Conservation (phyloP, 1,139 yeast species). For the Zygoascus sp. region DNA sequence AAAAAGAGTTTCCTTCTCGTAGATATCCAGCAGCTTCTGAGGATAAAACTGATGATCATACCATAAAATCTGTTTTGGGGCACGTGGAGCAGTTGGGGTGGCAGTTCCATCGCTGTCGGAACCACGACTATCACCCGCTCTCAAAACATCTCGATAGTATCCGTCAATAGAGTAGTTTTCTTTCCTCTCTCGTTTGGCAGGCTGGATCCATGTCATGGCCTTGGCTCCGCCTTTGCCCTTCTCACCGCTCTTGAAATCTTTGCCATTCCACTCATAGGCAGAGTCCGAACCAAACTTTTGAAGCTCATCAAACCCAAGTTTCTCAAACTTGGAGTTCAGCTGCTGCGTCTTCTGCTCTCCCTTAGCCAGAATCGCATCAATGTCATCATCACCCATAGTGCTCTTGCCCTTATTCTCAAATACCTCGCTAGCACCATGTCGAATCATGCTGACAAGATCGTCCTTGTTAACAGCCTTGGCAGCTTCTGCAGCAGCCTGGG, state of each 20-base stretch:
- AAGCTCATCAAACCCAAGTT: constrained; percentile 83
- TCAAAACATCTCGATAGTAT: constrained; percentile 74
- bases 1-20: constrained; percentile 73
- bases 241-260: constrained; percentile 57
- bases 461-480: constrained; percentile 64
- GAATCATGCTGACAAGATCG: constrained; percentile 90
- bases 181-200: constrained; percentile 83
- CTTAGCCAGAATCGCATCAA: constrained; percentile 68
- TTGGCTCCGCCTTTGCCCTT: constrained; percentile 31
- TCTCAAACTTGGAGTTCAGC: constrained; percentile 73
- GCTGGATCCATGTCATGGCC: constrained; percentile 61
- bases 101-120: constrained; percentile 17
- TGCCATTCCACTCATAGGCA: constrained; percentile 95
- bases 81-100: constrained; percentile 44
- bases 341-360: constrained; percentile 81
- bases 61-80: constrained; percentile 67
- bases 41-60: constrained; percentile 92
- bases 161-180: constrained; percentile 86
- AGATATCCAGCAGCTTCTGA: constrained; percentile 53
- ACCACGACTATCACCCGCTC: constrained; percentile 17
- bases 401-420: constrained; percentile 38
- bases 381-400: constrained; percentile 55
- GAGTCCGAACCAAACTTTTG: constrained; percentile 88
- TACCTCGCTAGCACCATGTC: constrained; percentile 91
- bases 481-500: constrained; percentile 31